phyloP scores from a whole-genome alignment of 805 yeast species.

The Wickerhamomyces subpelliculosus region DNA sequence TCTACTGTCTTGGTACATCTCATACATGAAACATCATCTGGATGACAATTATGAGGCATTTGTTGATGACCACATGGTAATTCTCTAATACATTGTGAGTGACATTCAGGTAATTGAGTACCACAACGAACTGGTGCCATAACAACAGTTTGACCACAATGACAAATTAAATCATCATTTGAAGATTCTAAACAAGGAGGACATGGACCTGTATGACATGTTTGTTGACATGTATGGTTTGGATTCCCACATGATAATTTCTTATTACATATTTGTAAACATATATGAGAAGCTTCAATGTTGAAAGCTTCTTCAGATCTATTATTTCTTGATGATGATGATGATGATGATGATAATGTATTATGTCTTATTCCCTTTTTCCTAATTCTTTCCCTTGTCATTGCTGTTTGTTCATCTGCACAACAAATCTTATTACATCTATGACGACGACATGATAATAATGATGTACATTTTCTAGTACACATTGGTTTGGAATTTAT shows the following conservation, averaged over 20 bases:
- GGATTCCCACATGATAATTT: slow-evolving; percentile 52
- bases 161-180: slow-evolving; percentile 71
- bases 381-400: slow-evolving; percentile 36
- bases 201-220: slow-evolving; percentile 78
- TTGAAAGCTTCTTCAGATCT: slow-evolving; percentile 42
- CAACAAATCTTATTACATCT: slow-evolving; percentile 69
- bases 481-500: slow-evolving; percentile 54
- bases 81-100: slow-evolving; percentile 51
- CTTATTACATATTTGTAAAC: slow-evolving; percentile 60
- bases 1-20: slow-evolving; percentile 61
- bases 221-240: slow-evolving; percentile 55
- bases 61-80: slow-evolving; percentile 64
- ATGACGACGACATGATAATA: slow-evolving; percentile 77
- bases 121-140: slow-evolving; percentile 87
- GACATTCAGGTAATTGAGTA: slow-evolving; percentile 56
- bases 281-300: slow-evolving; percentile 69
- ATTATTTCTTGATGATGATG: slow-evolving; percentile 23
- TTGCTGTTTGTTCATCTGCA: slow-evolving; percentile 53
- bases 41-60: slow-evolving; percentile 72
- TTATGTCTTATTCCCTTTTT: slow-evolving; percentile 45
- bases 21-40: slow-evolving; percentile 59
- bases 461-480: slow-evolving; percentile 61
- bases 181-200: slow-evolving; percentile 74
- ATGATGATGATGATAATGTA: slow-evolving; percentile 11
- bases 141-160: slow-evolving; percentile 73